Conservation (phyloP, 306 rosid genomes). For the Pyrus pyrifolia region DNA sequence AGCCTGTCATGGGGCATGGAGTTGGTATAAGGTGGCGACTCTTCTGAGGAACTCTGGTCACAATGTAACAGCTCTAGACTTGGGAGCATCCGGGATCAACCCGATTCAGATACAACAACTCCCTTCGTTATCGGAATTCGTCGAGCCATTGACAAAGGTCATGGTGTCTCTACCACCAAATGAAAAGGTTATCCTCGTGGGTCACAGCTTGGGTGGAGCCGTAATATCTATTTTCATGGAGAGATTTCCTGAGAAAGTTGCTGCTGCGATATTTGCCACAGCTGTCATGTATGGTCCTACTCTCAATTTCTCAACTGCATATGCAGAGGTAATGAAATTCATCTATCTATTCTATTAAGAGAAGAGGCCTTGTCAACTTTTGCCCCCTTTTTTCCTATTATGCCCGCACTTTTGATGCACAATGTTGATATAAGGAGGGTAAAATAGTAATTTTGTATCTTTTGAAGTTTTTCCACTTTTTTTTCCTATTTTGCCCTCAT, state of each 20-base stretch:
- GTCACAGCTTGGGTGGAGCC: constrained; percentile 37
- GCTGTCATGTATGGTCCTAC: constrained; percentile 34
- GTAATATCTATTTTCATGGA: constrained; percentile 34
- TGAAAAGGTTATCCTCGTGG: constrained; percentile 35
- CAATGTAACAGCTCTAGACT: constrained; percentile 35
- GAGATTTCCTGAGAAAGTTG: constrained; percentile 23
- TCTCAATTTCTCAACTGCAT: background rate
- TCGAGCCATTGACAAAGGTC: constrained; percentile 32
- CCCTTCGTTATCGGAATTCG: constrained; percentile 19
- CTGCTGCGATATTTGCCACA: constrained; percentile 22
- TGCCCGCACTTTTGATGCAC: too few species aligned
- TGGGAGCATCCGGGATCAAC: constrained; percentile 42
- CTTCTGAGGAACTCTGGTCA: constrained; percentile 26
- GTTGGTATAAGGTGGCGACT: constrained; percentile 34
- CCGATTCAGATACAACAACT: constrained; percentile 19
- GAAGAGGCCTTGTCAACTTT: too few species aligned
- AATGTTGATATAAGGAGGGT: too few species aligned
- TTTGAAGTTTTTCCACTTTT: too few species aligned
- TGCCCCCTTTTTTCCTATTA: too few species aligned
- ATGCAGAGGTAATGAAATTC: too few species aligned
- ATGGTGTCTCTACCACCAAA: constrained; percentile 17
- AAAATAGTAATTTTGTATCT: too few species aligned
- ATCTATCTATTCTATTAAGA: too few species aligned
- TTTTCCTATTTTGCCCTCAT: too few species aligned
- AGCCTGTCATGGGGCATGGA: constrained; percentile 43